phyloP scores from a whole-genome alignment of 2,329 filamentous ascomycete genomes.

The Beauveria brongniartii region DNA sequence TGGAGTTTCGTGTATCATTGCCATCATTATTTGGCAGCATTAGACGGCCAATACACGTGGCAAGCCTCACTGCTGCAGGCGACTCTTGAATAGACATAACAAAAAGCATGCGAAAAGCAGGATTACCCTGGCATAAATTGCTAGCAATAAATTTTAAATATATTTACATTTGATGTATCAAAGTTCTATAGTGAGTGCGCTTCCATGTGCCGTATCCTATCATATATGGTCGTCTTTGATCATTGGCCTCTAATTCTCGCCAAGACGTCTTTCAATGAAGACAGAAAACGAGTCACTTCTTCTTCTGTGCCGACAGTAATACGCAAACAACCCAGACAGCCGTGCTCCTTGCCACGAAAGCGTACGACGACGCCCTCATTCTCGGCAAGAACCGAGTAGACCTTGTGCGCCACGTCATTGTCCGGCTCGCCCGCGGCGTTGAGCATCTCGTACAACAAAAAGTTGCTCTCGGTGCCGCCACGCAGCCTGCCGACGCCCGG shows the following conservation, averaged over 20 bases:
- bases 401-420: slow-evolving; percentile 67
- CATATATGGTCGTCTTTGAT: neutral
- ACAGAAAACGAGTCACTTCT: slow-evolving; percentile 73
- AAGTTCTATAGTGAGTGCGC: neutral
- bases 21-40: neutral
- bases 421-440: slow-evolving; percentile 64
- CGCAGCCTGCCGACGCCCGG: slow-evolving; percentile 71
- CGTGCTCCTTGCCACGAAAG: slow-evolving; percentile 87
- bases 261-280: slow-evolving; percentile 50
- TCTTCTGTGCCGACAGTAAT: slow-evolving; percentile 87
- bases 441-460: slow-evolving; percentile 82
- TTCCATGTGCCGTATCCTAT: neutral
- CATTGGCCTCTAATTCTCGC: slow-evolving; percentile 31
- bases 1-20: slow-evolving; percentile 1
- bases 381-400: slow-evolving; percentile 82
- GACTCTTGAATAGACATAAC: slow-evolving; percentile 8
- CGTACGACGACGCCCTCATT: slow-evolving; percentile 82
- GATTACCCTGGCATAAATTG: neutral
- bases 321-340: slow-evolving; percentile 79
- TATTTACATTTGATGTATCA: slow-evolving; percentile 6
- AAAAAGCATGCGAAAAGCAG: slow-evolving; percentile 3
- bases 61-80: neutral
- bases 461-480: slow-evolving; percentile 79
- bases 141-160: neutral
- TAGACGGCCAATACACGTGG: neutral